Percentiles rank a stretch among this genome's conserved stretches.
Conservation (phyloP, 768 basidiomycete species). For the Rhodosporidiobolus sp. region DNA sequence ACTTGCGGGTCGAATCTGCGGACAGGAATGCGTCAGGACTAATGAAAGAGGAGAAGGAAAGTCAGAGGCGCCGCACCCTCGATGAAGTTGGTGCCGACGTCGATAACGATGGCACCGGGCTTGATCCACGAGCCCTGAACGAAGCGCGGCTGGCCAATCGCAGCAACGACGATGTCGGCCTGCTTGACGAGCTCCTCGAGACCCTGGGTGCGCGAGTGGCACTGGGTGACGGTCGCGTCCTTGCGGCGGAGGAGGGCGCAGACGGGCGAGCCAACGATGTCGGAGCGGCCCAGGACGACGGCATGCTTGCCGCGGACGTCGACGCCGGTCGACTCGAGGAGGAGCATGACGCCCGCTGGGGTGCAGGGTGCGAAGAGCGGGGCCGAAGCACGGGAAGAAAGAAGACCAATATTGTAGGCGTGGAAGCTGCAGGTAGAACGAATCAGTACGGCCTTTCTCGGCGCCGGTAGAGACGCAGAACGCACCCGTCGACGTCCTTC, state of each 20-base stretch:
- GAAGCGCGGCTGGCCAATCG: slow-evolving; percentile 88
- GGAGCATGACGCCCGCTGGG: slow-evolving; percentile 82
- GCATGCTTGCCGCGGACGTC: slow-evolving; percentile 71
- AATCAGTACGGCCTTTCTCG: not conserved
- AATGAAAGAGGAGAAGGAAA: not conserved
- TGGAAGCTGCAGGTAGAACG: slow-evolving; percentile 67
- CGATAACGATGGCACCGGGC: slow-evolving; percentile 89
- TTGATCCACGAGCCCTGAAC: slow-evolving; percentile 94
- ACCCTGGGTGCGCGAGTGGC: slow-evolving; percentile 84
- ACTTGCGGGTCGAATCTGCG: slow-evolving; percentile 82
- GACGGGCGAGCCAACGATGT: slow-evolving; percentile 96
- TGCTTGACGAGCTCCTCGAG: slow-evolving; percentile 73
- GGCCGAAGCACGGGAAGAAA: slow-evolving; percentile 80
- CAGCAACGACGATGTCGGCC: slow-evolving; percentile 91
- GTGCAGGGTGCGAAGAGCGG: slow-evolving; percentile 95
- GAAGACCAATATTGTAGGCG: slow-evolving; percentile 94
- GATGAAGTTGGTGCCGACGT: slow-evolving; percentile 96
- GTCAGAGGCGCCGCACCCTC: slow-evolving; percentile 64
- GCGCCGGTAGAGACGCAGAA: not conserved
- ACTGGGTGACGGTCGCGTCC: slow-evolving; percentile 96
- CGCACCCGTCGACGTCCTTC: slow-evolving; percentile 95
- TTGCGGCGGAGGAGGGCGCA: slow-evolving; percentile 80
- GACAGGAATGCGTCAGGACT: slow-evolving; percentile 2
- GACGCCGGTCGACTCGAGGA: slow-evolving; percentile 82
- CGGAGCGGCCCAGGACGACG: slow-evolving; percentile 92